A percentile compares a stretch with the other conserved stretches of the same genome.
Conservation (phyloP, 108 stramenopile species). For the Stephanodiscus triporus region DNA sequence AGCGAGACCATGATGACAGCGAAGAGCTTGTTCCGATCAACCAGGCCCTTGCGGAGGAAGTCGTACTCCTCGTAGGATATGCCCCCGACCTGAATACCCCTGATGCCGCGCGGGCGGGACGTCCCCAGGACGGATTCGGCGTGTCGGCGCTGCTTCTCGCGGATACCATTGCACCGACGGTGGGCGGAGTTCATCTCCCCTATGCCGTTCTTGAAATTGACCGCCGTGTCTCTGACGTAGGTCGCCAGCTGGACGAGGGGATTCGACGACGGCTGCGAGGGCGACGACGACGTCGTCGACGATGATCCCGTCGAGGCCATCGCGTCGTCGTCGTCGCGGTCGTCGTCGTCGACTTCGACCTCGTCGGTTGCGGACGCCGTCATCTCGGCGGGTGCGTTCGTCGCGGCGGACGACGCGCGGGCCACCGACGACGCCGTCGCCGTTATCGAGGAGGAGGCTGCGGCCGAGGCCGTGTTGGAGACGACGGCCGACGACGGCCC, state of each 20-base stretch:
- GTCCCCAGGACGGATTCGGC: slow-evolving; percentile 5
- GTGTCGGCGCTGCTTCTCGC: slow-evolving; percentile 58
- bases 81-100: slow-evolving; percentile 36
- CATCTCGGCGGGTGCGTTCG: not conserved
- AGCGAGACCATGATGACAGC: slow-evolving; percentile 65
- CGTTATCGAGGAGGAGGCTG: not conserved
- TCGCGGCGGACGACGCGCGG: not conserved
- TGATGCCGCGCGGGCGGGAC: slow-evolving; percentile 35
- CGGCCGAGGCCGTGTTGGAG: not conserved
- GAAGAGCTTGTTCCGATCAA: slow-evolving; percentile 75
- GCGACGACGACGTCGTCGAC: not conserved
- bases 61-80: slow-evolving; percentile 67
- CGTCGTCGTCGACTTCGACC: not conserved
- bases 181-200: slow-evolving; percentile 67
- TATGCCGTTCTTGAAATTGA: slow-evolving; percentile 63
- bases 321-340: not conserved
- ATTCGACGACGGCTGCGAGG: slow-evolving; percentile 16
- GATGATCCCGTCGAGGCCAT: not conserved
- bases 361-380: not conserved
- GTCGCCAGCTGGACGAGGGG: slow-evolving; percentile 57
- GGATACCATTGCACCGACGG: slow-evolving; percentile 72
- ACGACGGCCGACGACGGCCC: not conserved
- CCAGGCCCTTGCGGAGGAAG: slow-evolving; percentile 73
- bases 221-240: slow-evolving; percentile 74
- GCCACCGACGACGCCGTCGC: not conserved